Evolutionary conservation across 148 eudicot species (phyloP), one percentile per base, ranked within the genome.

Genomic region (Rheum nobile): DNA sequence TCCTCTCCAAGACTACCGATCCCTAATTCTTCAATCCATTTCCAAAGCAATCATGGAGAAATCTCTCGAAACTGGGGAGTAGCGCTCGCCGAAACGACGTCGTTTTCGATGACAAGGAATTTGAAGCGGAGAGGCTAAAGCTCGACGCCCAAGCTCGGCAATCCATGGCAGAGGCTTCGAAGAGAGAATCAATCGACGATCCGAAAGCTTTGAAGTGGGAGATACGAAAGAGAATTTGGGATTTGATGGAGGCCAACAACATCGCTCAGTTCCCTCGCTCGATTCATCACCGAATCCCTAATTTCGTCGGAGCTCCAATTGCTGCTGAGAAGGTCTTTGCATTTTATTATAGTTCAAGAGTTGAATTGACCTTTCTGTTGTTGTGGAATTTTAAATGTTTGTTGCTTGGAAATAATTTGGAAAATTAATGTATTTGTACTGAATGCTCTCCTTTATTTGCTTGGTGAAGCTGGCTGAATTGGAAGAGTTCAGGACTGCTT

Each of bases 201-300:
- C 92, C 91, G 19, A 88, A 75, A 74, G 98, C 95, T 1, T 93
- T 97, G 98, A 93, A 93, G 80, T 93, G 98, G 97, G 81, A 37
- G 48, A 89, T 91, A 37, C 77, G 98, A 22, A 91, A 85, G 71
- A 79, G 93, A 87, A 87, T 93, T 71, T 93, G 98, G 98, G 95
- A 93, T 74, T 72, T 77, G 22, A 89, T 93, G 98, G 98, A 93
- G 80, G 90, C 88, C 8, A 77, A 55, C 7, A 81, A 91, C 32
- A 84, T 93, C 38, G 98, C 98, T 5, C 92, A 82, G 72, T 91
- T 91, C 71, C 98, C 98, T 14, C 76, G 98, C 29, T 95, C 98
- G 46, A 97, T 93, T 83, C 97, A 93, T 73, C 97, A 93, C 61
- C 87, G 98, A 6, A 93, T 93, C 19, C 98, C 98, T 73, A 93